Percentiles rank a stretch among this genome's conserved stretches.
These are phyloP conservation scores for Hypoxylon subgilvum DNA, from an alignment of 495 filamentous ascomycete genomes.

Conservation along the genomic window DNA sequence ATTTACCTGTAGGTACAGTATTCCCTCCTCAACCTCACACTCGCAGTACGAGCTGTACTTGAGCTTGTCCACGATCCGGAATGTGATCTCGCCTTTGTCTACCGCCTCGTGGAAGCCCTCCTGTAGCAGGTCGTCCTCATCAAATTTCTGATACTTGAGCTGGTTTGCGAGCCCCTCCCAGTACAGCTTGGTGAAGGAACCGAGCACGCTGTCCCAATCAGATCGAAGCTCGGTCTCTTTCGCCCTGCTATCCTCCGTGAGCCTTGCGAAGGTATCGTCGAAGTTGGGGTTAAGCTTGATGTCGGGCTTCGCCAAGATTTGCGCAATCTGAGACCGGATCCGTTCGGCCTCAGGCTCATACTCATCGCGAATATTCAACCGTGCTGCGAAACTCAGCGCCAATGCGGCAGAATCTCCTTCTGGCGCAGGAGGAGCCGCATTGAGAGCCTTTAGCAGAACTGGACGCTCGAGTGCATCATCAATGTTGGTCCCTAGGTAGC, in stretches of 20 bases:
- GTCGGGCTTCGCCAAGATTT: constrained; percentile 48
- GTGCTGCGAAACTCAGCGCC: constrained; percentile 52
- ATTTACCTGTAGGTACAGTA: constrained; percentile 51
- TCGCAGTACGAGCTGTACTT: constrained; percentile 50
- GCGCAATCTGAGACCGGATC: constrained; percentile 44
- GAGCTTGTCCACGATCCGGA: constrained; percentile 56
- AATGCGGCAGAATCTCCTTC: constrained; percentile 21
- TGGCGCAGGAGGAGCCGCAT: constrained; percentile 45
- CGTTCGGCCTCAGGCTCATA: constrained; percentile 50
- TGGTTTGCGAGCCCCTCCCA: constrained; percentile 49
- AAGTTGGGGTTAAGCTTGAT: constrained; percentile 55
- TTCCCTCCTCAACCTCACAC: constrained; percentile 49
- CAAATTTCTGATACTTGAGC: constrained; percentile 47
- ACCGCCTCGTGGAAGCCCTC: constrained; percentile 55
- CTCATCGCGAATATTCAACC: constrained; percentile 50
- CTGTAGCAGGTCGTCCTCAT: constrained; percentile 53
- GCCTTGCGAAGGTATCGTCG: constrained; percentile 55
- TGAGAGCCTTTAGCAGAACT: constrained; percentile 50
- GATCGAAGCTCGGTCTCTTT: constrained; percentile 38
- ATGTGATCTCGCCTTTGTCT: constrained; percentile 45
- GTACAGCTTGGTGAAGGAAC: constrained; percentile 45
- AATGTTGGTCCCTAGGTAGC: constrained; percentile 54
- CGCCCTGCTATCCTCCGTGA: constrained; percentile 42
- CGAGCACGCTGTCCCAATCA: constrained; percentile 53
- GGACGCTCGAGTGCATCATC: constrained; percentile 43